A percentile compares a stretch with the other conserved stretches of the same genome.
Conservation (phyloP, 2,329 filamentous ascomycete genomes). For the Xylaria sp. region DNA sequence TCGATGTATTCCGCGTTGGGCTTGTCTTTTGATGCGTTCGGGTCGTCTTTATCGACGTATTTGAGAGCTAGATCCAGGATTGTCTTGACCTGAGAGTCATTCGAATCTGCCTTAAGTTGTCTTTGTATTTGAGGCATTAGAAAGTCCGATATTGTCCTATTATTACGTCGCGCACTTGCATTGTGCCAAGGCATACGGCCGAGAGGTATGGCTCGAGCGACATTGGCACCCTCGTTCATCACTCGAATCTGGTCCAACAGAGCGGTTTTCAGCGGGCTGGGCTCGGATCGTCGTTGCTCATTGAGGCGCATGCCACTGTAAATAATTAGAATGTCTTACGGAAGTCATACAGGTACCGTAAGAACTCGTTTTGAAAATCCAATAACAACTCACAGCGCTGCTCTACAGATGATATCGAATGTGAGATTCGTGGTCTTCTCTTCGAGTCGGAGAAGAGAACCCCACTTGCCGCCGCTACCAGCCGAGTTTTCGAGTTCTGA, state of each 20-base stretch:
- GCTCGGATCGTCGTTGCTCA: conserved; percentile 39
- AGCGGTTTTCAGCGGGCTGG: conserved; percentile 41
- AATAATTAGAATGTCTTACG: conserved; percentile 21
- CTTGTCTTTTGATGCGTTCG: conserved; percentile 35
- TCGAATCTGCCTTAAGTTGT: conserved; percentile 35
- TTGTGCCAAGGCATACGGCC: conserved; percentile 41
- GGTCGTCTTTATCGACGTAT: conserved; percentile 41
- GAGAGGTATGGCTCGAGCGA: conserved; percentile 33
- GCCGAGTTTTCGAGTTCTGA: conserved; percentile 45
- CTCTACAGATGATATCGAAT: conserved; percentile 54
- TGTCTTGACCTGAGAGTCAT: conserved; percentile 40
- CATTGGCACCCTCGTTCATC: conserved; percentile 37
- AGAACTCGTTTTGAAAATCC: background rate
- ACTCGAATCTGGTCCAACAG: conserved; percentile 40
- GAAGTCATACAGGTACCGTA: background rate
- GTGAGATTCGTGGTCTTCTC: conserved; percentile 52
- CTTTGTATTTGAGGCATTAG: conserved; percentile 43
- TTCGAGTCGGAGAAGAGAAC: conserved; percentile 50
- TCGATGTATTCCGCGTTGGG: conserved; percentile 44
- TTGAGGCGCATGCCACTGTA: conserved; percentile 42
- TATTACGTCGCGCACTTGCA: conserved; percentile 41
- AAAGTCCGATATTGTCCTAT: conserved; percentile 38
- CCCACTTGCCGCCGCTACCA: conserved; percentile 45
- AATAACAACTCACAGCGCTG: conserved; percentile 47
- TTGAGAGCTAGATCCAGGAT: conserved; percentile 45